Conservation (phyloP, 2,329 filamentous ascomycete genomes). For the Neophaeococcomyces aloes region DNA sequence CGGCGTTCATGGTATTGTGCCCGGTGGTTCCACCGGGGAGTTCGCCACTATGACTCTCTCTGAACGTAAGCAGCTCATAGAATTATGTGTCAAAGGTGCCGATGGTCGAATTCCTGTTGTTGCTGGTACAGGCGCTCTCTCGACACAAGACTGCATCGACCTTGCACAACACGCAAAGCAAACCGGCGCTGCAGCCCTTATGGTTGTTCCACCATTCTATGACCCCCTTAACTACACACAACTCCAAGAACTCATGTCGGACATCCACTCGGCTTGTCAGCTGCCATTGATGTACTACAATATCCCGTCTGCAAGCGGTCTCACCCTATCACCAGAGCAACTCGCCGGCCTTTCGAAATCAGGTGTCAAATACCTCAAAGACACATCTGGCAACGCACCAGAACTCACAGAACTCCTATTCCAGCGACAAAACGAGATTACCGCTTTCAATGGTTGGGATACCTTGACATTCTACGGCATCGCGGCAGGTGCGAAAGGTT, state of each 20-base stretch:
- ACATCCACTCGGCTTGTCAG: constrained; percentile 31
- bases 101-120: constrained; percentile 34
- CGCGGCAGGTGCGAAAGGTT: constrained; percentile 40
- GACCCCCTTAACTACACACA: constrained; percentile 34
- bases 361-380: constrained; percentile 43
- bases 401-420: constrained; percentile 42
- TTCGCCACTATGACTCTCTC: constrained; percentile 36
- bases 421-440: constrained; percentile 32
- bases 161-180: constrained; percentile 32
- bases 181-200: constrained; percentile 34
- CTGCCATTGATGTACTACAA: constrained; percentile 44
- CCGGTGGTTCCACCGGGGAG: constrained; percentile 42
- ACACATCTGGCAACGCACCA: constrained; percentile 43
- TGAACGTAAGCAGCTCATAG: constrained; percentile 38
- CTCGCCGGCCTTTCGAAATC: constrained; percentile 36
- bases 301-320: constrained; percentile 39
- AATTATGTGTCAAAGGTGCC: constrained; percentile 30
- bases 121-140: constrained; percentile 36
- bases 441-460: constrained; percentile 45
- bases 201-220: constrained; percentile 44
- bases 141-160: constrained; percentile 33
- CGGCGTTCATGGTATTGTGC: constrained; percentile 42
- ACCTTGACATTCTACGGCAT: constrained; percentile 45
- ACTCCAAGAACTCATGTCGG: constrained; percentile 32
- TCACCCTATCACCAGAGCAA: constrained; percentile 33